These are phyloP conservation scores for Claviceps quebecensis DNA, from an alignment of 2,329 filamentous ascomycete species.

Conservation along the genomic window DNA sequence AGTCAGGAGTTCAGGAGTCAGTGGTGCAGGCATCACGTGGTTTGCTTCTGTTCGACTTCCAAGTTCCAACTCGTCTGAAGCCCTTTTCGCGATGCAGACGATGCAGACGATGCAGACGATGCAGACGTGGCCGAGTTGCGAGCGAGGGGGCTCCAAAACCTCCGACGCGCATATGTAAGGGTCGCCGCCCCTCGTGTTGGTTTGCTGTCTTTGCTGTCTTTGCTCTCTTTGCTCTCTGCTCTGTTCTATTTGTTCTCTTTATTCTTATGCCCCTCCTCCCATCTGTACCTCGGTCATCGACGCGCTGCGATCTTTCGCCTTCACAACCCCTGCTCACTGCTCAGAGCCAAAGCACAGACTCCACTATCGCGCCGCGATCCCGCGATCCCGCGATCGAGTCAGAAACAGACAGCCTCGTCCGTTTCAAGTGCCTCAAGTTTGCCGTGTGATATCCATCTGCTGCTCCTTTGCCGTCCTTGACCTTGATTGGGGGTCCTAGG, in stretches of 20 bases:
- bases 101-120: not conserved
- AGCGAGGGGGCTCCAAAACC: too few species aligned
- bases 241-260: too few species aligned
- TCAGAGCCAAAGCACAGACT: not conserved
- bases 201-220: too few species aligned
- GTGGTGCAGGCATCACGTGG: constrained; percentile 2
- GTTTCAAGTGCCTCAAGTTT: not conserved
- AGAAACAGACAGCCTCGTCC: not conserved
- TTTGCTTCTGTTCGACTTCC: constrained; percentile 3
- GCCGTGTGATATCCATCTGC: not conserved
- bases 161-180: too few species aligned
- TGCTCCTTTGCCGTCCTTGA: not conserved
- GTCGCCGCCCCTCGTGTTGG: too few species aligned
- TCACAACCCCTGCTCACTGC: not conserved
- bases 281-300: too few species aligned
- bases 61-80: not conserved
- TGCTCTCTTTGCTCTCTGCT: too few species aligned
- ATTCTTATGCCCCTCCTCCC: too few species aligned
- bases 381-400: not conserved
- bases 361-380: not conserved
- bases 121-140: not conserved
- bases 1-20: too few species aligned
- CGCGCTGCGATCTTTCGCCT: too few species aligned
- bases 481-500: not conserved
- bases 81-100: not conserved